Base-by-base conservation (phyloP, 169 alveolate genomes). In the Plasmodium relictum region DNA sequence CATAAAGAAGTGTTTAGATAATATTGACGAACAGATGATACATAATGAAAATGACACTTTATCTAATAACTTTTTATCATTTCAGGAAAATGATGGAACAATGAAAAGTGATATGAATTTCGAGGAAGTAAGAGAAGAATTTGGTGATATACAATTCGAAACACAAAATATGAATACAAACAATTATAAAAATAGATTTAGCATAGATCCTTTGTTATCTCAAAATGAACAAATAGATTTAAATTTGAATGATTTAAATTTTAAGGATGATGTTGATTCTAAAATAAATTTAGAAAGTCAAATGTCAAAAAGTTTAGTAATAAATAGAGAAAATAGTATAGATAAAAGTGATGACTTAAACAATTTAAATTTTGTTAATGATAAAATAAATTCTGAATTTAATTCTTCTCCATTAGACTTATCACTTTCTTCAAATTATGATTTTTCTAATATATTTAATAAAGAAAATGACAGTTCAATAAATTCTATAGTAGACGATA, bases 201-300 rank as follows among this genome's bases (percentile, higher is more conserved):
- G 83, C 24, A 56, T 83, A 16, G 91, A 83, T 52, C 83, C 83
- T 12, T 52, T 62, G 24, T 16, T 68, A 31, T 52, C 91, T 2
- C 91, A 83, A 71, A 56, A 66, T 42, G 91, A 83, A n/a, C 83
- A 52, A n/a, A 24, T 78, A 16, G 89, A 78, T 65, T 56, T 78
- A 50, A 45, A 83, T 68, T 54, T 83, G 48, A 83, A 68, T 26
- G 85, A 83, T 22, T 58, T 73, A 41, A 73, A 73, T 50, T 78
- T 78, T 52, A 78, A 56, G 52, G 91, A 83, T 59, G 73, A 66
- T 72, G 41, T 83, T 41, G 91, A 62, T 18, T 83, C 65, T 31
- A 83, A 72, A 16, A 66, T 83, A 45, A 48, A 54, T 72, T 16
- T 83, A 50, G 85, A 66, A 3, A 66, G 91, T 66, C 91, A 83